Evolutionary conservation across 192 early-diverging fungal genomes (phyloP), one percentile per base, ranked within the genome.

Genomic region (Phlyctochytrium planicorne): DNA sequence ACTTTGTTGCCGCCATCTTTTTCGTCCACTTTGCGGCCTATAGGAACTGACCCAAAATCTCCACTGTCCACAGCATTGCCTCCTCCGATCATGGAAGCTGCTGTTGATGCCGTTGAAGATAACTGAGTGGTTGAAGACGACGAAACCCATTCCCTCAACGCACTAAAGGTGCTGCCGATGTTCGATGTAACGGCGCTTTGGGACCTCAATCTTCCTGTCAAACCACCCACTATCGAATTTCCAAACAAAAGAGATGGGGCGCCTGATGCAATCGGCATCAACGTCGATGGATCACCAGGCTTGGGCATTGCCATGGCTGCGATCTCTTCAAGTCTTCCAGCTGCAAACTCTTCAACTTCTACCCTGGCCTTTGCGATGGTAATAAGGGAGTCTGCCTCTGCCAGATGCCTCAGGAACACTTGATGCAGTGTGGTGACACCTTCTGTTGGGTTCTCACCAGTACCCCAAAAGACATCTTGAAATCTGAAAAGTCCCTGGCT

Each of bases 401-500:
- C 34, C 31, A 74, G 72, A 59, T 74, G 72, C 53, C 61, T 60
- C 33, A 30, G 16, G 57, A 74, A 74, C 24, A 74, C 36, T 10
- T 24, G 27, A 50, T 69, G 67, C 20, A 74, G 67, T 6, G 61
- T 34, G 53, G 61, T 33, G 30, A 74, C 72, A 14, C 72, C 72
- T 6, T 25, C 60, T 25, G 72, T 69, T 4, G 55, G 55, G 59
- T 62, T 57, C 33, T 63, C 62, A 60, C 62, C 72, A 30, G 62
- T 64, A 56, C 72, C 72, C 72, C 72, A 74, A 40, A 74, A 74
- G 66, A 53, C 47, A 37, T 74, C 72, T 3, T 74, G 67, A 59
- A 74, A 74, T n/a, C 66, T n/a, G 27, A 69, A 63, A 52, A 74
- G 55, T 14, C 55, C 55, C 55, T 57, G 55, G n/a, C n/a, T n/a